Base-by-base conservation (phyloP, 2,329 filamentous ascomycete genomes). In the Podosphaera fusca region DNA sequence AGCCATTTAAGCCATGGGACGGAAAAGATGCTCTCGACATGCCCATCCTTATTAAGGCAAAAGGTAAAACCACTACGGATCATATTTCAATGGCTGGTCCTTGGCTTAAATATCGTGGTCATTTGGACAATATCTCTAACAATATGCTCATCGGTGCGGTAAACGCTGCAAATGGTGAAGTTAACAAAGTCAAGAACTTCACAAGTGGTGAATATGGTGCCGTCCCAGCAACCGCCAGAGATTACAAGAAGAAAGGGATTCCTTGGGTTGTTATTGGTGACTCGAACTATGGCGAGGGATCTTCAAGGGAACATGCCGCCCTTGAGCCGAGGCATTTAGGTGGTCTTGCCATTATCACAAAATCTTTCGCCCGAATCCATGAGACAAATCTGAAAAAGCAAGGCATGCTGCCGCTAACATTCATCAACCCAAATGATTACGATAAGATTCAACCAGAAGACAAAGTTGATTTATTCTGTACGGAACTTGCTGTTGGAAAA, bases 271-370 rank as follows among this genome's bases (percentile, higher is more conserved):
- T 98, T 63, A 74, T 98, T 69, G 92, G 92, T 75, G 92, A 96
- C 80, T 96, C 88, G 88, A 98, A 98, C 80, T 96, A 96, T 74
- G 92, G 92, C 64, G 92, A 98, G 76, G 92, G 92, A 66, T 87
- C 83, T 55, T 87, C 88, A 2, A 79, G 88, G 62, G 88, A 95
- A 69, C 88, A 95, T 71, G 88, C 88, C 30, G 88, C 88, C 1
- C 75, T 95, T 40, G 88, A 95, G 69, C 89, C 88, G 1, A 78
- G 88, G n/a, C 94, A 89, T 71, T 81, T 95, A 1, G 89, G 88
- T 59, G 87, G 85, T 29, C 78, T 86, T 55, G 75, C 94, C 66
- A 87, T 95, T 58, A 76, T 94, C 21, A 76, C 84, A 58, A 95
- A 95, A 74, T 85, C 79, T 42, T 94, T 95, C 67, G 88, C 88